phyloP scores from a whole-genome alignment of 2,329 filamentous ascomycete species.

The Venturia nashicola region DNA sequence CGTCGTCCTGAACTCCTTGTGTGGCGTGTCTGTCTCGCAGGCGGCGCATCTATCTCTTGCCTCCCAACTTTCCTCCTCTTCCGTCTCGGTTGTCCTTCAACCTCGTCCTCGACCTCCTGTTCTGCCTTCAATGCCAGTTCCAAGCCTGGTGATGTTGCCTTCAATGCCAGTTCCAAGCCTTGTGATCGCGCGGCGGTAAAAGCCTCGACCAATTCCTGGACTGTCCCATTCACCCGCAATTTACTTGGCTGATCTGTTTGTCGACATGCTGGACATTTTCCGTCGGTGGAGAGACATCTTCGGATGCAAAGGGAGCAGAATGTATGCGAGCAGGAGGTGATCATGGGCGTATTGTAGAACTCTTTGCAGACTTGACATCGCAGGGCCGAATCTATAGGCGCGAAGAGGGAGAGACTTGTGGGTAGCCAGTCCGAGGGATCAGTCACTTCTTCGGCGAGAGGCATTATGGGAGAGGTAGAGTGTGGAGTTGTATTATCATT shows the following conservation, averaged over 20 bases:
- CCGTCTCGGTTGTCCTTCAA: constrained; percentile 20
- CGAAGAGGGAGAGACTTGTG: constrained; percentile 54
- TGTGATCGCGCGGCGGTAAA: constrained; percentile 55
- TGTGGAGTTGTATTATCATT: neutral
- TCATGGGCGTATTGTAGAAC: constrained; percentile 87
- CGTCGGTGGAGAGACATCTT: constrained; percentile 67
- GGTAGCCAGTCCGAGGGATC: constrained; percentile 79
- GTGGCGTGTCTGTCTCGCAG: constrained; percentile 13
- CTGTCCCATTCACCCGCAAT: constrained; percentile 68
- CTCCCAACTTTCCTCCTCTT: constrained; percentile 16
- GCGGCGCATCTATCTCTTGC: constrained; percentile 9
- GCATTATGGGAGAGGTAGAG: neutral
- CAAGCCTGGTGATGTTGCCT: constrained; percentile 42
- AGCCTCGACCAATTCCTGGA: constrained; percentile 72
- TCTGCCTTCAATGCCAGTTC: constrained; percentile 42
- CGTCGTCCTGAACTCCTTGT: constrained; percentile 26
- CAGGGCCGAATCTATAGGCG: constrained; percentile 67
- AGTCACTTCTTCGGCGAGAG: constrained; percentile 32
- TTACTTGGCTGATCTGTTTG: constrained; percentile 70
- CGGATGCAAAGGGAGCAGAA: constrained; percentile 97
- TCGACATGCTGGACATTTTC: constrained; percentile 79
- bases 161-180: constrained; percentile 52
- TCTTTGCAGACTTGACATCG: constrained; percentile 98
- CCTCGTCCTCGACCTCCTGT: constrained; percentile 21
- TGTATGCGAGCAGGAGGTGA: constrained; percentile 88